Evolutionary conservation across 2,329 filamentous ascomycete species (phyloP).

Genomic region (Colletotrichum sp.): DNA sequence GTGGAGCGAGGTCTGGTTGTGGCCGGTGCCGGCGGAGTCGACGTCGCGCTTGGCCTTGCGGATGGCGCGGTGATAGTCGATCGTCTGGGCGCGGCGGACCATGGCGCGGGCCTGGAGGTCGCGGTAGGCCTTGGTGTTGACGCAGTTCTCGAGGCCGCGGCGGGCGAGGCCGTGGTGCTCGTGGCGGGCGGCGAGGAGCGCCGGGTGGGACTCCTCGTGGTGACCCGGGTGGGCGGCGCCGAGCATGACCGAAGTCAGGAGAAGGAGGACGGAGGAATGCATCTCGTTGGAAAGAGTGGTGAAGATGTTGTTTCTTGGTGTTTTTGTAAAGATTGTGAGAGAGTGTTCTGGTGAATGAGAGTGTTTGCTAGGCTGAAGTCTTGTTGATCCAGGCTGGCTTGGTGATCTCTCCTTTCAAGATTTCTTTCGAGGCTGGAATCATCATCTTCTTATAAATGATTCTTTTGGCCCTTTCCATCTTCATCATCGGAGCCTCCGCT

Average conservation of each 20-base stretch:
- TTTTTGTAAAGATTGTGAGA: neutral
- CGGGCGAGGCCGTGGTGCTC: slow-evolving; percentile 5
- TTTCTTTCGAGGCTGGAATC: neutral
- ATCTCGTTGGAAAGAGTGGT: neutral
- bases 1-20: neutral
- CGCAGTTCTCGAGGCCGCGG: neutral
- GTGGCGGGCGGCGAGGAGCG: slow-evolving; percentile 1
- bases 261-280: slow-evolving; percentile 1
- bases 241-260: neutral
- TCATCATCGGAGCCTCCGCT: neutral
- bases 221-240: slow-evolving; percentile 4
- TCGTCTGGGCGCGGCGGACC: slow-evolving; percentile 3
- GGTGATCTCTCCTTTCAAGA: neutral
- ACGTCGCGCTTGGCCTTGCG: slow-evolving; percentile 2
- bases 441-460: neutral
- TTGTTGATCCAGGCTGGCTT: neutral
- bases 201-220: slow-evolving; percentile 1
- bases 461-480: neutral
- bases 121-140: neutral
- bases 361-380: neutral
- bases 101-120: slow-evolving; percentile 2
- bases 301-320: neutral
- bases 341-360: neutral
- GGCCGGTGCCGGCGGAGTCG: neutral
- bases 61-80: slow-evolving; percentile 3